Percentiles rank a stretch among this genome's conserved stretches.
Conservation (phyloP, 805 yeast species). For the Metschnikowia shivogae region DNA sequence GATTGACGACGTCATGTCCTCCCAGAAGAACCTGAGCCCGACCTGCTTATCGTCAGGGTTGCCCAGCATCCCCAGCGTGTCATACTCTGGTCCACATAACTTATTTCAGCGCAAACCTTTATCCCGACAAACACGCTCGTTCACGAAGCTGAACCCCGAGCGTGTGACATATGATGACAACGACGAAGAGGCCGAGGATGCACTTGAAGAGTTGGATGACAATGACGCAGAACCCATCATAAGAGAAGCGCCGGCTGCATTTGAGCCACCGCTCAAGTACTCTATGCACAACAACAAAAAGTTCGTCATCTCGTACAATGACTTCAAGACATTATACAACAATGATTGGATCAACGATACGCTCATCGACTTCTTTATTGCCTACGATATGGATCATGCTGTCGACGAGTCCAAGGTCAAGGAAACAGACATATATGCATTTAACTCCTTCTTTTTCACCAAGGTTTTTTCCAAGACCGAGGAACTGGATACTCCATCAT, state of each 20-base stretch:
- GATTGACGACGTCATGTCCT: no score
- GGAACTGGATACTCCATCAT: constrained; percentile 25
- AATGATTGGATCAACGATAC: constrained; percentile 89
- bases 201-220: not conserved
- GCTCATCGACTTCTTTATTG: constrained; percentile 78
- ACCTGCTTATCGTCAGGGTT: not conserved
- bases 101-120: not conserved
- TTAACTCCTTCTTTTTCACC: constrained; percentile 82
- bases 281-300: constrained; percentile 51
- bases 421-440: constrained; percentile 47
- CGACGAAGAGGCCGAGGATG: constrained; percentile 2
- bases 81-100: not conserved
- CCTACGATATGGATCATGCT: constrained; percentile 46
- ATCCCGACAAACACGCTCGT: constrained; percentile 1
- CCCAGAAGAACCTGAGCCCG: no score
- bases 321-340: constrained; percentile 73
- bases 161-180: constrained; percentile 4
- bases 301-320: constrained; percentile 60
- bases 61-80: not conserved
- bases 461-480: constrained; percentile 42
- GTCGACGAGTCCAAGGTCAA: constrained; percentile 19
- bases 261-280: constrained; percentile 45
- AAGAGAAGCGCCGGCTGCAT: constrained; percentile 33
- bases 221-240: constrained; percentile 2
- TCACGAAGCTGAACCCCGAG: constrained; percentile 3